Conservation (phyloP, 2,329 filamentous ascomycete species). For the Simplicillium aogashimaense region DNA sequence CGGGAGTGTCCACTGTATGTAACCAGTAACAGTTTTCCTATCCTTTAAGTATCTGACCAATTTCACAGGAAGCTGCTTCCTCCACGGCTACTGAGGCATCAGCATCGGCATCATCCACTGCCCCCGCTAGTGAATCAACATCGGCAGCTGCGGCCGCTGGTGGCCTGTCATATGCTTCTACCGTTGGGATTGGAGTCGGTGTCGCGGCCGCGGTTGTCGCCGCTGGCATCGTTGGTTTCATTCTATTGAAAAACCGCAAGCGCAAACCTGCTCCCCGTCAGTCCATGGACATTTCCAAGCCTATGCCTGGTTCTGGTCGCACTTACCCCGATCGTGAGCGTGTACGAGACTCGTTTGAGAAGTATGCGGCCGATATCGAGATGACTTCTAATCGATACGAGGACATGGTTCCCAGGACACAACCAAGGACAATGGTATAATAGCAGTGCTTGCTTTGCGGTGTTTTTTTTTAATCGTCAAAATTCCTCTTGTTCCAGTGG, state of each 20-base stretch:
- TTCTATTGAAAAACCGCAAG: constrained; percentile 21
- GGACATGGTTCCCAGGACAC: constrained; percentile 43
- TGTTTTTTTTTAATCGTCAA: no score
- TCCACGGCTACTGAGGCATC: constrained; percentile 6
- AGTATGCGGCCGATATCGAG: constrained; percentile 34
- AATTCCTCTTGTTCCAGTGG: no score
- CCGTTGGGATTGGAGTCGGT: constrained; percentile 40
- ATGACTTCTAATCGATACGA: constrained; percentile 44
- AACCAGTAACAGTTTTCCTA: no score
- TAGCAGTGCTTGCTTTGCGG: no score
- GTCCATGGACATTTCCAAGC: constrained; percentile 38
- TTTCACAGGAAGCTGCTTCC: not conserved
- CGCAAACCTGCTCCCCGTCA: constrained; percentile 10
- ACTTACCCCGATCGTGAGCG: constrained; percentile 24
- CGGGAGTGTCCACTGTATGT: not conserved
- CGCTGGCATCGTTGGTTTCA: constrained; percentile 26
- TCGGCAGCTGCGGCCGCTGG: constrained; percentile 3
- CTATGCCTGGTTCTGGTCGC: constrained; percentile 35
- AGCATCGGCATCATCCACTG: constrained; percentile 4
- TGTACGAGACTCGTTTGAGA: constrained; percentile 17
- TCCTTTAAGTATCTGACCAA: no score
- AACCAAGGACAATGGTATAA: constrained; percentile 34
- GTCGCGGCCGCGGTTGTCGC: constrained; percentile 30
- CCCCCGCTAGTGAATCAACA: constrained; percentile 3
- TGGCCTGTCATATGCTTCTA: constrained; percentile 31